Percentiles rank a stretch among this genome's conserved stretches.
Evolutionary conservation across 805 yeast genomes (phyloP).

Genomic region (Lipomyces orientalis): DNA sequence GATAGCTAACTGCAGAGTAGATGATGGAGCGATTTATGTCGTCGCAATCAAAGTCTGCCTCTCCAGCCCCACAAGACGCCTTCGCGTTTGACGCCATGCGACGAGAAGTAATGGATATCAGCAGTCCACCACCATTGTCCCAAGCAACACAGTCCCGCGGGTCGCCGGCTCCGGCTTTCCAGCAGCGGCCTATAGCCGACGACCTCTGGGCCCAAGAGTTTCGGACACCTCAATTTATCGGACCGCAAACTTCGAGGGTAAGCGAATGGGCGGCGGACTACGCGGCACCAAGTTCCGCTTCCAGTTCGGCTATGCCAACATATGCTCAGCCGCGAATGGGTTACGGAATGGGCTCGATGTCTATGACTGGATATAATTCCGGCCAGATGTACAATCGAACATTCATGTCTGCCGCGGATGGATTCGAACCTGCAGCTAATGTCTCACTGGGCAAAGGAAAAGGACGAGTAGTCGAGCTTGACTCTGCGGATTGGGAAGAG

Average conservation of each 20-base stretch:
- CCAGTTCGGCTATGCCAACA: neutral
- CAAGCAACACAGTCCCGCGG: slow-evolving; percentile 6
- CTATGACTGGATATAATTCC: slow-evolving; percentile 4
- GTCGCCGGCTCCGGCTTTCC: neutral
- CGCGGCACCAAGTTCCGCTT: neutral
- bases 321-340: slow-evolving; percentile 9
- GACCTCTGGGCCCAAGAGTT: slow-evolving; percentile 10
- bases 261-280: slow-evolving; percentile 7
- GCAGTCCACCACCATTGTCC: slow-evolving; percentile 2
- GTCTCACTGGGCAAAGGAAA: slow-evolving; percentile 24
- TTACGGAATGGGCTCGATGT: neutral
- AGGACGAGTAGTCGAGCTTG: slow-evolving; percentile 45
- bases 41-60: neutral
- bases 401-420: neutral
- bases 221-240: neutral
- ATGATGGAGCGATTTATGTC: slow-evolving; percentile 23
- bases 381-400: neutral
- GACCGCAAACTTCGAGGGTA: neutral
- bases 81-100: slow-evolving; percentile 26
- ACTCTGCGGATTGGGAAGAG: slow-evolving; percentile 52
- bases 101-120: slow-evolving; percentile 16
- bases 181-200: neutral
- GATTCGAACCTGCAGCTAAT: neutral
- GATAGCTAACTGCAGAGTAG: neutral
- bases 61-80: slow-evolving; percentile 8